phyloP scores from a whole-genome alignment of 2,329 filamentous ascomycete species.

The Botrytis paeoniae region DNA sequence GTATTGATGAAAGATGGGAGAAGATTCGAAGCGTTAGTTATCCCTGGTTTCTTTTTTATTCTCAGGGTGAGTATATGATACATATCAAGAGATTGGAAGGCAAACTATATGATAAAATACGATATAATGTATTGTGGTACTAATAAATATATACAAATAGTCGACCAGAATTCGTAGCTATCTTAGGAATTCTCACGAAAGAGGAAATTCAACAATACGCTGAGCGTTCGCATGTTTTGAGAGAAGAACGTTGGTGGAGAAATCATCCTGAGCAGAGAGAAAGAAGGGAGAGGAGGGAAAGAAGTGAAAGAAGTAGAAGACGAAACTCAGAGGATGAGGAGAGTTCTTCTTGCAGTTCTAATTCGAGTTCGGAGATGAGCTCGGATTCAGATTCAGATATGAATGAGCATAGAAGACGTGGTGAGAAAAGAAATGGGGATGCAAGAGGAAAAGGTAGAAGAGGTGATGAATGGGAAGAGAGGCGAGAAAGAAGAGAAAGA shows the following conservation, averaged over 20 bases:
- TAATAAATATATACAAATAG: constrained; percentile 22
- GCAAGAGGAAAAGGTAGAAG: not conserved
- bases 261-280: constrained; percentile 1
- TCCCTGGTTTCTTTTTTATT: not conserved
- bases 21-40: constrained; percentile 53
- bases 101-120: too few species aligned
- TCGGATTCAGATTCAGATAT: not conserved
- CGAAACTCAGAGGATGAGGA: not conserved
- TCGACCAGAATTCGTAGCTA: constrained; percentile 56
- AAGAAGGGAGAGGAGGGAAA: not conserved
- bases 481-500: not conserved
- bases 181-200: constrained; percentile 53
- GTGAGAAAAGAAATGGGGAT: not conserved
- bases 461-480: not conserved
- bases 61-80: not conserved
- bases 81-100: not conserved
- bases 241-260: constrained; percentile 32
- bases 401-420: not conserved
- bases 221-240: constrained; percentile 40
- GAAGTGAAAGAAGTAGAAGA: not conserved
- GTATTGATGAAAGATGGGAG: constrained; percentile 54
- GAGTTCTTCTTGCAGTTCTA: not conserved
- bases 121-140: not conserved
- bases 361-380: not conserved
- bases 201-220: constrained; percentile 54